Base-by-base conservation (phyloP, 2,329 filamentous ascomycete species). In the Pezicula rhizophila region DNA sequence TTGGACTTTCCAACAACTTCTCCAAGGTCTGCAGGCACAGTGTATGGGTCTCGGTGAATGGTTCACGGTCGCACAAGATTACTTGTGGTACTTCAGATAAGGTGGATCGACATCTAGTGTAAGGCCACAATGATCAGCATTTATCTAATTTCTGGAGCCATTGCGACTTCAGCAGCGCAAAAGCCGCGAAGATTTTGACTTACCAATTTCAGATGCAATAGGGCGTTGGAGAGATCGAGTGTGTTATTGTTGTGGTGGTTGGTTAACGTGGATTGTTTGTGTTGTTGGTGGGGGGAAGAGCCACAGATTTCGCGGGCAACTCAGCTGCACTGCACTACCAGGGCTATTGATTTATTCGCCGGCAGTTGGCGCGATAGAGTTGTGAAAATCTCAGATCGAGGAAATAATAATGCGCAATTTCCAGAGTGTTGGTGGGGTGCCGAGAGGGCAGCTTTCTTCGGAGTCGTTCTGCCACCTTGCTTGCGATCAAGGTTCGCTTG, bases 31-130 rank as follows among this genome's bases (percentile, higher is more conserved):
- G 56, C 59, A 61, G 60, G 59, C 58, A 58, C 56, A 52, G 56
- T 53, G 45, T 52, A 42, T 34, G 53, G 49, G 42, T 53, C 54
- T 46, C 45, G 42, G 52, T 55, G 51, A 45, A 50, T 49, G 52
- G 50, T 52, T 47, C 26, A 48, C 40, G 54, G 61, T 64, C 50
- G 58, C 58, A 64, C 62, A 62, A 59, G 52, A 53, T 55, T 47
- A 59, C 56, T 56, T 60, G 61, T 60, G 58, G 54, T 59, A 64
- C 60, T 50, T 61, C 52, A 62, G 50, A 53, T 45, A 53, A 52
- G 42, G 49, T 49, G 51, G 47, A 42, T 58, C 47, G 54, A 60
- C 57, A 62, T 63, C 57, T 60, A 52, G 49, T 20, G 46, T 23
- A 51, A 42, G 41, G 46, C 15, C 17, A 35, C 41, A 47, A 43